Evolutionary conservation across 2,329 filamentous ascomycete genomes (phyloP).

Genomic region (Monosporascus sp.): DNA sequence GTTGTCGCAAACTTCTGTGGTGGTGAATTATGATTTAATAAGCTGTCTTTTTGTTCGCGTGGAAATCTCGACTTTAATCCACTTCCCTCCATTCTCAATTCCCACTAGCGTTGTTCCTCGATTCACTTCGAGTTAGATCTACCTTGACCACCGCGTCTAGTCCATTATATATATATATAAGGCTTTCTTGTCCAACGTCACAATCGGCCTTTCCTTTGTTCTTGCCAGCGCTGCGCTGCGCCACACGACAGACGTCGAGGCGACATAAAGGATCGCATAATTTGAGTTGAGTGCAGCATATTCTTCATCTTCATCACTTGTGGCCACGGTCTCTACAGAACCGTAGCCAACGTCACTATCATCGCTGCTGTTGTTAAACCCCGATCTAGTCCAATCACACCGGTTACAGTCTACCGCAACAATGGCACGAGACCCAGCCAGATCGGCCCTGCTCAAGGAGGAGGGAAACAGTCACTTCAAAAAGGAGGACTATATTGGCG

Average conservation of each 20-base stretch:
- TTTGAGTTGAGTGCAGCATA: no score
- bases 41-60: neutral
- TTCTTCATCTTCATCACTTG: no score
- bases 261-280: no score
- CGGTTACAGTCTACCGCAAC: slow-evolving; percentile 10
- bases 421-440: slow-evolving; percentile 21
- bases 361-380: neutral
- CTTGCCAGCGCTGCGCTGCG: no score
- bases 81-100: neutral
- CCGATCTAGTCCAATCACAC: neutral
- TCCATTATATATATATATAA: no score
- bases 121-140: no score
- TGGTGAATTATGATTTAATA: neutral
- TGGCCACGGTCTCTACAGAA: no score
- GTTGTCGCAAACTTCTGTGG: neutral
- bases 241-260: no score
- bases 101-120: no score
- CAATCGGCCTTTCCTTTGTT: no score
- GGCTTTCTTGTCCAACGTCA: no score
- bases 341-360: neutral
- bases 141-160: no score
- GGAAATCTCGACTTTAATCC: neutral
- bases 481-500: slow-evolving; percentile 56
- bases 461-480: slow-evolving; percentile 63
- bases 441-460: slow-evolving; percentile 41